phyloP scores from a whole-genome alignment of 305 asterid species.

The Solanum hybrid region DNA sequence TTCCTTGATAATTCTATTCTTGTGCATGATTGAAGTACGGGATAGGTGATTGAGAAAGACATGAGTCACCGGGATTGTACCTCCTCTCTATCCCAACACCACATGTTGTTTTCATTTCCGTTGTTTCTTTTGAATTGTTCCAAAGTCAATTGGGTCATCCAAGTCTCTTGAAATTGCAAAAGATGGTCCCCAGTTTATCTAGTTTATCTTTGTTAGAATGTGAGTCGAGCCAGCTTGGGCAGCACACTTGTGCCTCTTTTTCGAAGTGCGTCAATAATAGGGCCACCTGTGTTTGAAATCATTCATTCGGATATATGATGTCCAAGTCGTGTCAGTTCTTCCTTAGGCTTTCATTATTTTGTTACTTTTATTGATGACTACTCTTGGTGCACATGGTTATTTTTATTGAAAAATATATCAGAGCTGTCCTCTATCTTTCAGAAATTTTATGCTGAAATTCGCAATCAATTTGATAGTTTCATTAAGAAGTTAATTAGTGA shows the following conservation, averaged over 20 bases:
- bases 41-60: neutral
- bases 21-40: neutral
- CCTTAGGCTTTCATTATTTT: neutral
- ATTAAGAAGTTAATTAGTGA: neutral
- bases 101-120: neutral
- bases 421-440: neutral
- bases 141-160: neutral
- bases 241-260: neutral
- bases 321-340: neutral
- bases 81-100: neutral
- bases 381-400: neutral
- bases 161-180: neutral
- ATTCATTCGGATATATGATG: neutral
- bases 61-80: neutral
- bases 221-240: neutral
- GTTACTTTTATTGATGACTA: neutral
- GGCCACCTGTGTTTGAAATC: neutral
- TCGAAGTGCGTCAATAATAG: neutral
- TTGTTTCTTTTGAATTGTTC: neutral
- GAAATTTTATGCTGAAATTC: neutral
- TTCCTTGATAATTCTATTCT: neutral
- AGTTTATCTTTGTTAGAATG: neutral
- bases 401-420: too few species aligned
- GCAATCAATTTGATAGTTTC: neutral
- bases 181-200: neutral